Evolutionary conservation across 73 alveolate genomes (phyloP), one percentile per base, ranked within the genome.

Genomic region (Paramecium biaurelia): DNA sequence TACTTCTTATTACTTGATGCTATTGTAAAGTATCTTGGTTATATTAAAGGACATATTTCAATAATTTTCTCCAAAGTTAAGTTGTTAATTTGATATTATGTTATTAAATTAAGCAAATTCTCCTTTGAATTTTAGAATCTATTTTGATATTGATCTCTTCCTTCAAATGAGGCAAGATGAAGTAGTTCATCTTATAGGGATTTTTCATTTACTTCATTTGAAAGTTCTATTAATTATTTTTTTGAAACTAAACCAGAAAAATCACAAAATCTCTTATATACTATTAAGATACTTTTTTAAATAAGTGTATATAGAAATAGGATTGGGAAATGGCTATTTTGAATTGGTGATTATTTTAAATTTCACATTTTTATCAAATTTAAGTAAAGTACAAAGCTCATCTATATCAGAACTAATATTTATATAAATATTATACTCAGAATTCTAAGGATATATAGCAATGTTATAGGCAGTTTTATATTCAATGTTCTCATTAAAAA

Each of bases 391-490:
- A 20, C 93, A 93, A 18, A 95, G 84, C 45, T 92, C 93, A 47
- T 95, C 76, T 47, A 95, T 82, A 34, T 53, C 79, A 41, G 47
- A 38, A 5, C 79, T 47, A 94, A 23, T 35, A 5, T 34, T 47
- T 42, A n/a, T 53, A 72, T 49, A 2, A 92, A 89, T 24, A 76
- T 7, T 32, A 41, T 87, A 93, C 93, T 94, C 93, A 23, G 70
- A 89, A 87, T 95, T 95, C 92, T 95, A 92, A 9, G 98, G 98
- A 86, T 95, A 95, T 21, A 95, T 89, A 37, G 92, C 95, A 49
- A 95, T 76, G 93, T 93, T 95, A 18, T 89, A 92, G n/a, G 96
- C 97, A 4, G 96, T 92, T 30, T 82, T 72, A 88, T 93, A 95
- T 42, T 90, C 92, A 59, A 68, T 49, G 23, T 32, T 41, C 26